A percentile compares a stretch with the other conserved stretches of the same genome.
Conservation (phyloP, 2,329 filamentous ascomycete species). For the Metarhizium brunneum region DNA sequence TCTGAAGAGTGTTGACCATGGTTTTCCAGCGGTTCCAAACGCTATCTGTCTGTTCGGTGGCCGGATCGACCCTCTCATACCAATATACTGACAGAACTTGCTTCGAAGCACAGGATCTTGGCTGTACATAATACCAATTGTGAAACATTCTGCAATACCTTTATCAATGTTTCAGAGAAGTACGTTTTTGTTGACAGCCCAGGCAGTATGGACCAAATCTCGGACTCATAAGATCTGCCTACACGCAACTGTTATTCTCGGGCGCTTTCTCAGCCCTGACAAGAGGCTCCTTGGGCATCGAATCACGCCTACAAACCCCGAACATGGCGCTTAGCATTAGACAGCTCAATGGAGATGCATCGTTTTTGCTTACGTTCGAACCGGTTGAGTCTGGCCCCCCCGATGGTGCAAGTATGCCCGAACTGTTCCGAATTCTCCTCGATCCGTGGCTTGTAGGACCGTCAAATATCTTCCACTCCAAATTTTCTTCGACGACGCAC, state of each 20-base stretch:
- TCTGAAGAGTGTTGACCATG: neutral
- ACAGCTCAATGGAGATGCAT: conserved; percentile 55
- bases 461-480: conserved; percentile 49
- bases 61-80: neutral
- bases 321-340: conserved; percentile 54
- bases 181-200: neutral
- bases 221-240: neutral
- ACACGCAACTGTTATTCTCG: neutral
- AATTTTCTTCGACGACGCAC: conserved; percentile 44
- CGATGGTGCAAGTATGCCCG: conserved; percentile 9
- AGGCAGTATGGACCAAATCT: neutral
- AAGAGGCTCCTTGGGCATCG: neutral
- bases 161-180: neutral
- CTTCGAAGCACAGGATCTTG: neutral
- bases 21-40: neutral
- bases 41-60: neutral
- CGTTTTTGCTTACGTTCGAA: conserved; percentile 55
- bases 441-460: conserved; percentile 62
- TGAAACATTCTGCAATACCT: neutral
- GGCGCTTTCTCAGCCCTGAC: neutral
- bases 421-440: conserved; percentile 56
- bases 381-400: conserved; percentile 29
- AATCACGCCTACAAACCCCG: neutral
- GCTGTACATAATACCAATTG: neutral
- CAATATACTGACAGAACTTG: neutral